These are phyloP conservation scores for Rhynchospora tenuis DNA, from an alignment of 176 grass and related monocot genomes.

Conservation along the genomic window DNA sequence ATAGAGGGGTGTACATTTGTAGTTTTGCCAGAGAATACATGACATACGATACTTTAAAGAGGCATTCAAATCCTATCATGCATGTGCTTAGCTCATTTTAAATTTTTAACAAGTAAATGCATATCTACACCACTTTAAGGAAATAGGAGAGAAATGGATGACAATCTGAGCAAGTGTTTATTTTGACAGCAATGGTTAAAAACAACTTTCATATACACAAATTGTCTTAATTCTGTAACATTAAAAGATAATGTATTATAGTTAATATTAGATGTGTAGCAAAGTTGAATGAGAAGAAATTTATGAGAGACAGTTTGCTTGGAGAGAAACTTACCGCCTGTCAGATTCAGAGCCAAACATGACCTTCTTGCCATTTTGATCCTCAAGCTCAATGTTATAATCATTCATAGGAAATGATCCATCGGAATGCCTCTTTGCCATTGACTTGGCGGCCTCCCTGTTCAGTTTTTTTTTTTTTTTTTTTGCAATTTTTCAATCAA, in stretches of 20 bases:
- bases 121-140: neutral
- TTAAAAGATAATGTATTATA: neutral
- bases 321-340: constrained; percentile 45
- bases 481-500: too few relatives aligned
- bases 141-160: neutral
- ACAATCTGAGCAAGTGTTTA: neutral
- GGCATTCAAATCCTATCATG: neutral
- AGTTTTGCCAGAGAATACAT: neutral
- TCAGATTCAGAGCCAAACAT: constrained; percentile 79
- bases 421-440: constrained; percentile 83
- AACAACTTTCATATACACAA: neutral
- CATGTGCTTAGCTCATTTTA: neutral
- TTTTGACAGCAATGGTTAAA: neutral
- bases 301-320: too few relatives aligned
- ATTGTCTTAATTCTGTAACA: neutral
- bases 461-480: neutral
- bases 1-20: neutral
- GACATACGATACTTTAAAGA: neutral
- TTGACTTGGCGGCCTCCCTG: constrained; percentile 69
- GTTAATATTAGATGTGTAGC: too few relatives aligned
- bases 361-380: constrained; percentile 89
- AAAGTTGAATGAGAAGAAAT: too few relatives aligned
- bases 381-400: constrained; percentile 87
- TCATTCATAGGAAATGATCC: constrained; percentile 69
- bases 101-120: neutral